Base-by-base conservation (phyloP, 352 stramenopile species). In the Phytophthora lateralis region DNA sequence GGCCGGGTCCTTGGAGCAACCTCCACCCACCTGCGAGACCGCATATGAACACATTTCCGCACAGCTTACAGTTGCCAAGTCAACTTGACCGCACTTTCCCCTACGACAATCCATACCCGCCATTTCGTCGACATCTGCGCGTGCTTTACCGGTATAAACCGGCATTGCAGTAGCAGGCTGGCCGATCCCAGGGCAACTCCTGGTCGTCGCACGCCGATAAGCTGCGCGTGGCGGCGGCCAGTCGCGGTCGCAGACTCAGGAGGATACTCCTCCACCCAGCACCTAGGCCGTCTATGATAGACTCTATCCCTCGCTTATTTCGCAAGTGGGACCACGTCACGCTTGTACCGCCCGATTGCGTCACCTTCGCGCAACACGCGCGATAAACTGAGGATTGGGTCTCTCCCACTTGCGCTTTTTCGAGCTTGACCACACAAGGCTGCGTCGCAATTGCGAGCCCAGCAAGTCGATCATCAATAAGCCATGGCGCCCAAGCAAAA, bases 401-500 rank as follows among this genome's bases (percentile, higher is more conserved):
- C 37, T 63, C 52, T 61, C 15, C 26, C 60, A 39, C 55, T 60
- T 57, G 62, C 29, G 20, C 8, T 57, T 66, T 66, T 52, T 35
- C 39, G 15, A 43, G 12, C 30, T 50, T 9, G 32, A 24, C 30
- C 53, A 26, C 53, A 50, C 21, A 24, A 24, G 6, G 26, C 6
- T 9, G 26, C 26, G 26, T 6, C 26, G 21, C 21, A 30, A 30
- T 30, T 30, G 26, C 26, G 26, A 30, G 26, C 18, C 26, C 26
- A 45, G 24, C 41, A 44, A 35, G 35, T 47, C 17, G 9, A 15
- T 9, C 1, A 21, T 10, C 21, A 24, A 24, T 24, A 24, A 38
- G 32, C 15, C 18, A 76, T 76, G 69, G 42, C 57, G 24, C 50
- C 54, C 48, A 71, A 67, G 66, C 49, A 62, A 27, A 69, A 76